Evolutionary conservation across 1,139 yeast genomes (phyloP).

Genomic region (Arxiozyma telluris): DNA sequence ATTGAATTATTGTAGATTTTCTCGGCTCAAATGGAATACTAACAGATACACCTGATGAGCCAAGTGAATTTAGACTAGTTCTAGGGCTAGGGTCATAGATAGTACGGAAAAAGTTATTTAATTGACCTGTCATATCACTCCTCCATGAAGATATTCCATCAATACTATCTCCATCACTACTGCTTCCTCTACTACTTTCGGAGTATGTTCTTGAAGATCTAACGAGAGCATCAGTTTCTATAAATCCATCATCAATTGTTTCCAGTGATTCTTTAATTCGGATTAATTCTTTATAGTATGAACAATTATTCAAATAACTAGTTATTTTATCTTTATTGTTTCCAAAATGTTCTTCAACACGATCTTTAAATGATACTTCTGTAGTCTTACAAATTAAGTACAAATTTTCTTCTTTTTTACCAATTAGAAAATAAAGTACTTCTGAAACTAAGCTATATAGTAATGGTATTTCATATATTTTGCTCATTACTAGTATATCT

Average conservation of each 20-base stretch:
- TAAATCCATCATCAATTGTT: slow-evolving; percentile 52
- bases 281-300: slow-evolving; percentile 17
- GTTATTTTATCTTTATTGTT: slow-evolving; percentile 23
- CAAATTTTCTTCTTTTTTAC: slow-evolving; percentile 48
- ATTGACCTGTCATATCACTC: background rate
- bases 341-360: slow-evolving; percentile 19
- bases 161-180: slow-evolving; percentile 1
- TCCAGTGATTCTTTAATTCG: slow-evolving; percentile 25
- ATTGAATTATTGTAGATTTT: slow-evolving; percentile 1
- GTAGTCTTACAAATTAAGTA: slow-evolving; percentile 34
- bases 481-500: slow-evolving; percentile 54
- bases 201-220: slow-evolving; percentile 26
- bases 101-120: slow-evolving; percentile 11
- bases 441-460: slow-evolving; percentile 61
- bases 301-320: slow-evolving; percentile 31
- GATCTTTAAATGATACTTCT: slow-evolving; percentile 7
- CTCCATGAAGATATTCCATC: slow-evolving; percentile 1
- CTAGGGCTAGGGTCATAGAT: slow-evolving; percentile 22
- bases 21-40: slow-evolving; percentile 3
- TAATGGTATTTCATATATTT: slow-evolving; percentile 57
- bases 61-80: slow-evolving; percentile 21
- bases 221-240: slow-evolving; percentile 48
- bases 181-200: slow-evolving; percentile 2
- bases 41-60: slow-evolving; percentile 13
- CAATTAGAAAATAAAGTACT: slow-evolving; percentile 57